Evolutionary conservation across 441 rosid species (phyloP).

Genomic region (Metrosideros polymorpha): DNA sequence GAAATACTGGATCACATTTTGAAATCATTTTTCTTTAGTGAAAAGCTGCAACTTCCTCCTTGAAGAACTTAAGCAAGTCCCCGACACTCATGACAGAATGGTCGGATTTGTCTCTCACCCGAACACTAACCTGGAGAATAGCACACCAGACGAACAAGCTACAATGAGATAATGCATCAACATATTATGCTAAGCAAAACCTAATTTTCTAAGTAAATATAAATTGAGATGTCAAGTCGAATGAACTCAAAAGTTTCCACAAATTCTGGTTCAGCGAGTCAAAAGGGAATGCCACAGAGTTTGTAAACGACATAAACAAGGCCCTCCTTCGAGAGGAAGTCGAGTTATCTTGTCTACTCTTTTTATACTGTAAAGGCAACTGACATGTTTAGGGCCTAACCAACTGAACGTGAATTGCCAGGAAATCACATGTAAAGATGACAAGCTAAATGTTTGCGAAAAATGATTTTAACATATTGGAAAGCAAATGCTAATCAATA

Average conservation of each 20-base stretch:
- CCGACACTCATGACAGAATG: slow-evolving; percentile 53
- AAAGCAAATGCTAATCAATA: not conserved
- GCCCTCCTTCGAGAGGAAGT: not conserved
- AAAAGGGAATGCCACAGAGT: not conserved
- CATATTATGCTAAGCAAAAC: not conserved
- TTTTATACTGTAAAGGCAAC: not conserved
- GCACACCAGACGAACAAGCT: not conserved
- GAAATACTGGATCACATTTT: not conserved
- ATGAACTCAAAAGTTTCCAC: not conserved
- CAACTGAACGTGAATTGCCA: not conserved
- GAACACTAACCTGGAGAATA: slow-evolving; percentile 65
- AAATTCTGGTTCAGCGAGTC: not conserved
- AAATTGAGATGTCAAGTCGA: not conserved
- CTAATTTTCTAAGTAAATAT: not conserved
- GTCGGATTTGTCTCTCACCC: slow-evolving; percentile 69
- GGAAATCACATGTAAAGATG: not conserved
- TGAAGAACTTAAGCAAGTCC: slow-evolving; percentile 50
- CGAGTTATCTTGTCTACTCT: not conserved
- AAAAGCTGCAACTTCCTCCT: slow-evolving; percentile 48
- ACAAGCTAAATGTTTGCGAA: not conserved
- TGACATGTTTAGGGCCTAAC: not conserved
- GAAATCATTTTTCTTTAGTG: slow-evolving; percentile 17
- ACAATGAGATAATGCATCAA: not conserved
- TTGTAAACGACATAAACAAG: not conserved
- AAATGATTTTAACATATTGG: not conserved